phyloP scores from a whole-genome alignment of 768 basidiomycete genomes.

The Filobasidium wieringae region DNA sequence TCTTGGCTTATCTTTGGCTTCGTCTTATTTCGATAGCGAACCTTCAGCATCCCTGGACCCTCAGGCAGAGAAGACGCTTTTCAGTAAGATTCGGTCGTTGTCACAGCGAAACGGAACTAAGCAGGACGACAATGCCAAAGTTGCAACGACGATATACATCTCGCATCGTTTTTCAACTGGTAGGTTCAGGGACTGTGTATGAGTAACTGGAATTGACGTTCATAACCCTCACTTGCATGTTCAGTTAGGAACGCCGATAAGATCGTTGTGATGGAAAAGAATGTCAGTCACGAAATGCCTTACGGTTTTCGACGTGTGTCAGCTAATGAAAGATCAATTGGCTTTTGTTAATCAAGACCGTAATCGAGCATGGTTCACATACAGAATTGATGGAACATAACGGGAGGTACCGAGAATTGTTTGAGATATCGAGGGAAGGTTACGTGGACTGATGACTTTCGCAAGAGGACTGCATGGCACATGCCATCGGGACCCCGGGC shows the following conservation, averaged over 20 bases:
- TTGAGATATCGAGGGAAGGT: slow-evolving; percentile 3
- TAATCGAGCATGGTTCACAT: slow-evolving; percentile 35
- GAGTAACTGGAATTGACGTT: background rate
- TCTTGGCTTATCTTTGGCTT: too few relatives aligned
- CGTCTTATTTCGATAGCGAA: slow-evolving; percentile 27
- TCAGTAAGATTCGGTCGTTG: slow-evolving; percentile 29
- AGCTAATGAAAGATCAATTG: background rate
- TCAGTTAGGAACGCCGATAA: slow-evolving; percentile 28
- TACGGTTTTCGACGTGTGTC: too few relatives aligned
- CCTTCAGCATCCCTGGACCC: slow-evolving; percentile 34
- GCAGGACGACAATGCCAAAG: background rate
- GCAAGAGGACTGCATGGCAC: slow-evolving; percentile 1
- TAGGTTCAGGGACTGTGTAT: background rate
- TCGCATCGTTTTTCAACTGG: slow-evolving; percentile 24
- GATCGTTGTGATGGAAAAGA: slow-evolving; percentile 33
- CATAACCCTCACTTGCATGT: too few relatives aligned
- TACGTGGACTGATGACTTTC: background rate
- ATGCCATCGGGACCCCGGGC: too few relatives aligned
- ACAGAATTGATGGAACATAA: slow-evolving; percentile 24
- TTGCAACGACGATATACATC: slow-evolving; percentile 33
- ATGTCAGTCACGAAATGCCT: slow-evolving; percentile 8
- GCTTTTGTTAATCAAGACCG: slow-evolving; percentile 1
- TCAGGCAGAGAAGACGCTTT: slow-evolving; percentile 25
- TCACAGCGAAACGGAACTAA: too few relatives aligned
- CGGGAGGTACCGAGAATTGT: slow-evolving; percentile 32